Conservation (phyloP, 805 yeast genomes). For the Ogataea dorogensis region DNA sequence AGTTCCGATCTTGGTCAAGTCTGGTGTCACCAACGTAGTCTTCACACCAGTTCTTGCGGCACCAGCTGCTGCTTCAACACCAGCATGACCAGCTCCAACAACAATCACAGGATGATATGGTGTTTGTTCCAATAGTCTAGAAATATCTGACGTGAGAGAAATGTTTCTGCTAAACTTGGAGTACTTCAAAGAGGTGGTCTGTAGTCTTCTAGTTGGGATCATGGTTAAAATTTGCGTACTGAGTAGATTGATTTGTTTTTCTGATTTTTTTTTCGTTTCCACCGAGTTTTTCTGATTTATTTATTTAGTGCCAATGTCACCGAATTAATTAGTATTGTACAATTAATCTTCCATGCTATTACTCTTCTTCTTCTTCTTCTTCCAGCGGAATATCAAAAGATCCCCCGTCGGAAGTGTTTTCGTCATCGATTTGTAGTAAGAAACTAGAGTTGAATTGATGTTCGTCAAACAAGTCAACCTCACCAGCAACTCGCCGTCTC, state of each 20-base stretch:
- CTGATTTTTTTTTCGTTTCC: not conserved
- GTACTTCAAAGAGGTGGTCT: not conserved
- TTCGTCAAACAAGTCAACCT: slow-evolving; percentile 16
- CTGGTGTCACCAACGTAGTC: slow-evolving; percentile 78
- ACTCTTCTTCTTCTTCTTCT: slow-evolving; percentile 21
- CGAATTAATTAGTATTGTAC: no score
- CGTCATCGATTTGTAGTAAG: slow-evolving; percentile 11
- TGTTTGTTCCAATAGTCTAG: slow-evolving; percentile 29
- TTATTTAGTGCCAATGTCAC: no score
- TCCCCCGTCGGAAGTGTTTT: slow-evolving; percentile 10
- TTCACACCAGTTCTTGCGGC: slow-evolving; percentile 78
- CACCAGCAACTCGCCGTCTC: not conserved
- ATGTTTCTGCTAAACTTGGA: slow-evolving; percentile 18
- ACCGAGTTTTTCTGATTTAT: no score
- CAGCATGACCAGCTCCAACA: slow-evolving; percentile 98
- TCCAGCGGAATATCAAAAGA: slow-evolving; percentile 21
- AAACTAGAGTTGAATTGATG: slow-evolving; percentile 19
- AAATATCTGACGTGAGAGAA: slow-evolving; percentile 38
- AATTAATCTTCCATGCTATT: not conserved
- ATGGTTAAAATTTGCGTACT: not conserved
- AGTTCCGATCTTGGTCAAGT: slow-evolving; percentile 73
- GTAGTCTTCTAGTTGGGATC: not conserved
- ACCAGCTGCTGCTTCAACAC: slow-evolving; percentile 95
- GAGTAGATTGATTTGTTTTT: not conserved
- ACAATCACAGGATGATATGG: slow-evolving; percentile 67